phyloP scores from a whole-genome alignment of 148 eudicot species.

The Talinum fruticosum region DNA sequence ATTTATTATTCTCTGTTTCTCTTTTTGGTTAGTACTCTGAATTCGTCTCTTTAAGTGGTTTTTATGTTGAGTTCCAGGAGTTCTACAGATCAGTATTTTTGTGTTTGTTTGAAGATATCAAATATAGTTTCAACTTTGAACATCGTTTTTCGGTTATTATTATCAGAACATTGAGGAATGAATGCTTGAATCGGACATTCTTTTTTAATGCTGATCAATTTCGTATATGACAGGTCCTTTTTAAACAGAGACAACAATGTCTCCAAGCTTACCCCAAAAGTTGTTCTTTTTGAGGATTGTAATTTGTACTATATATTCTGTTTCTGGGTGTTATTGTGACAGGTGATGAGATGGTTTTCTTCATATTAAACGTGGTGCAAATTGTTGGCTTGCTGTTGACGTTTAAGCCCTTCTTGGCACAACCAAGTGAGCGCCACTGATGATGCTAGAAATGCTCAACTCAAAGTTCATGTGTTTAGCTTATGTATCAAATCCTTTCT shows the following conservation, averaged over 20 bases:
- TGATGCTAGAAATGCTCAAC: not conserved
- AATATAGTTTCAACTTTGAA: too few relatives aligned
- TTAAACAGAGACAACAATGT: not conserved
- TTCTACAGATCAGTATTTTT: too few relatives aligned
- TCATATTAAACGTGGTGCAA: not conserved
- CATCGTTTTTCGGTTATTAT: too few relatives aligned
- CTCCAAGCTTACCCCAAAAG: not conserved
- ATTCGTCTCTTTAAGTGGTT: too few relatives aligned
- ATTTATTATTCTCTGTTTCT: too few relatives aligned
- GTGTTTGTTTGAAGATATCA: too few relatives aligned
- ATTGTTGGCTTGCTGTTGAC: not conserved
- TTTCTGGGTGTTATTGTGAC: not conserved
- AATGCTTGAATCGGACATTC: not conserved
- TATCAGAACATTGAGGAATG: too few relatives aligned
- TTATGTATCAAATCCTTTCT: not conserved
- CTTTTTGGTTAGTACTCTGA: too few relatives aligned
- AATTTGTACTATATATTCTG: too few relatives aligned
- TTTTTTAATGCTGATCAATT: not conserved
- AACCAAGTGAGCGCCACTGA: not conserved
- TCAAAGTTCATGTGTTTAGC: not conserved
- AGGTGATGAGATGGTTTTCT: not conserved
- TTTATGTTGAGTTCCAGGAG: too few relatives aligned
- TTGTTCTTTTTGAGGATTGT: not conserved
- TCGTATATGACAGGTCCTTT: not conserved
- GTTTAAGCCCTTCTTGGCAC: not conserved